These are phyloP conservation scores for Penicillium ucsense DNA, from an alignment of 495 filamentous ascomycete species.

Conservation along the genomic window DNA sequence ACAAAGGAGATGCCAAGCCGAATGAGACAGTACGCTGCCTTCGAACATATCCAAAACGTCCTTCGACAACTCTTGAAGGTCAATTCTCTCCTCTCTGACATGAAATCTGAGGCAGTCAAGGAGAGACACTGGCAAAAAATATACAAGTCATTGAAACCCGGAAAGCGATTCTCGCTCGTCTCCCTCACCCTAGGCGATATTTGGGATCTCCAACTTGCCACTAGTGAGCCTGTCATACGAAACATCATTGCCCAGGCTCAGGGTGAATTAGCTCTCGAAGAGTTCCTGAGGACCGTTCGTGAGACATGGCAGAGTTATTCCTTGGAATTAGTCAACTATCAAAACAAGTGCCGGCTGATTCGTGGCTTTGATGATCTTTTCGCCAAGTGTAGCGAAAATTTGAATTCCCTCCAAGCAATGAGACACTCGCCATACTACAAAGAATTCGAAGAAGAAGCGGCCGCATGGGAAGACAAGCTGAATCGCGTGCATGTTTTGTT, in stretches of 20 bases:
- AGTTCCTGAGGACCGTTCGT: conserved; percentile 93
- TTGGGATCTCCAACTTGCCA: conserved; percentile 86
- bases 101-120: conserved; percentile 94
- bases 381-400: conserved; percentile 93
- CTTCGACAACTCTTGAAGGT: conserved; percentile 83
- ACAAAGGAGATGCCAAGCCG: conserved; percentile 98
- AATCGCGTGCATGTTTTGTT: conserved; percentile 96
- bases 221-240: conserved; percentile 77
- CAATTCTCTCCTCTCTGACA: conserved; percentile 74
- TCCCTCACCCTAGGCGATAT: conserved; percentile 93
- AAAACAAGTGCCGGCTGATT: conserved; percentile 94
- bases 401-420: conserved; percentile 97
- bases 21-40: conserved; percentile 98
- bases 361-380: conserved; percentile 98
- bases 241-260: conserved; percentile 93
- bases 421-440: conserved; percentile 98
- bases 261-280: conserved; percentile 96
- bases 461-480: conserved; percentile 93
- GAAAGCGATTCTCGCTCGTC: conserved; percentile 81
- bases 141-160: conserved; percentile 86
- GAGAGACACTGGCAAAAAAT: conserved; percentile 97
- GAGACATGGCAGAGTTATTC: conserved; percentile 94
- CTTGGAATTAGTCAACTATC: conserved; percentile 90
- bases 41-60: conserved; percentile 91
- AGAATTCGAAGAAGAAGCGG: conserved; percentile 95